A percentile compares a stretch with the other conserved stretches of the same genome.
phyloP scores from a whole-genome alignment of 2,329 filamentous ascomycete genomes.

The Leptographium lundbergii region DNA sequence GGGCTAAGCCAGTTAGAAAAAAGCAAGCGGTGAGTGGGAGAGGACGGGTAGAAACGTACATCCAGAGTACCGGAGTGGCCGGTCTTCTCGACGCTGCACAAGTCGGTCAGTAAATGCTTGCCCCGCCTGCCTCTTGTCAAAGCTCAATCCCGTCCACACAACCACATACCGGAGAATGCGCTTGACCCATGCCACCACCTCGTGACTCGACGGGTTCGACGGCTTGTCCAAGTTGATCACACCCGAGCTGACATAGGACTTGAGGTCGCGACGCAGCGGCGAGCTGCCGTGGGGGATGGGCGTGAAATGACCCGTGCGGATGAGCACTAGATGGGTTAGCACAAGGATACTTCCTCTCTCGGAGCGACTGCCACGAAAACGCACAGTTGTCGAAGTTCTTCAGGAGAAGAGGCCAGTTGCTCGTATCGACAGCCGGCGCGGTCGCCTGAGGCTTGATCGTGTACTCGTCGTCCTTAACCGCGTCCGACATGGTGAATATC shows the following conservation, averaged over 20 bases:
- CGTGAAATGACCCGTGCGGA: constrained; percentile 92
- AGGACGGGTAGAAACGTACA: constrained; percentile 9
- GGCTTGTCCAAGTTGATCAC: constrained; percentile 98
- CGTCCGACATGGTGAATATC: constrained; percentile 3
- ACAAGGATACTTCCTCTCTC: constrained; percentile 3
- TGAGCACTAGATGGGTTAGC: constrained; percentile 48
- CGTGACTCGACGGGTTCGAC: constrained; percentile 93
- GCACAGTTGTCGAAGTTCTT: constrained; percentile 91
- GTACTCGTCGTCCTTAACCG: constrained; percentile 52
- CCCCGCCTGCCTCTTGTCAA: background rate
- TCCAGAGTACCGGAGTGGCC: constrained; percentile 97
- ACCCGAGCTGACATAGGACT: constrained; percentile 92
- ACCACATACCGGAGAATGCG: constrained; percentile 68
- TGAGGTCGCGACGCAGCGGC: constrained; percentile 85
- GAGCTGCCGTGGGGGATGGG: constrained; percentile 89
- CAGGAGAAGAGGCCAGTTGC: constrained; percentile 82
- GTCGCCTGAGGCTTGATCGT: constrained; percentile 85
- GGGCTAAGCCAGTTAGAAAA: constrained; percentile 28
- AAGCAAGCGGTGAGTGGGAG: background rate
- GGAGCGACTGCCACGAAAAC: background rate
- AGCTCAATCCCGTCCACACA: background rate
- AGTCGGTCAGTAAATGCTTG: background rate
- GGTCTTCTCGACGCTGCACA: constrained; percentile 75
- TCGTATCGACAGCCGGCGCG: constrained; percentile 69
- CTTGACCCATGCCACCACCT: constrained; percentile 99